A percentile compares a stretch with the other conserved stretches of the same genome.
These are phyloP conservation scores for Pichia insulana DNA, from an alignment of 805 yeast species.

Conservation along the genomic window DNA sequence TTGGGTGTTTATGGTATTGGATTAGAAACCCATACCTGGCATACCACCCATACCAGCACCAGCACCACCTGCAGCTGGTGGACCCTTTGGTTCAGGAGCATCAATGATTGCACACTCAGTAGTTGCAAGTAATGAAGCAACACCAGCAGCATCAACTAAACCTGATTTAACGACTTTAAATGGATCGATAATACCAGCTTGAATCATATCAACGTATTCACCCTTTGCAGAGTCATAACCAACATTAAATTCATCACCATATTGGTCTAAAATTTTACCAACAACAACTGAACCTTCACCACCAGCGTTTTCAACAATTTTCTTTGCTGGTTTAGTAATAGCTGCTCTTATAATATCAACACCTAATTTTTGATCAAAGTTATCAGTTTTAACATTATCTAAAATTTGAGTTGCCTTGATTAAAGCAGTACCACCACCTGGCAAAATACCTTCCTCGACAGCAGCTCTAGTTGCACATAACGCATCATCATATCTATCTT, in stretches of 20 bases:
- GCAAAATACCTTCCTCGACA: slow-evolving; percentile 95
- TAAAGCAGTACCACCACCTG: slow-evolving; percentile 99
- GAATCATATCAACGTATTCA: slow-evolving; percentile 90
- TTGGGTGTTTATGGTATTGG: not conserved
- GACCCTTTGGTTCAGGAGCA: slow-evolving; percentile 73
- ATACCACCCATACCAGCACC: slow-evolving; percentile 69
- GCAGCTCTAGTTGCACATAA: slow-evolving; percentile 98
- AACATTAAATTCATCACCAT: slow-evolving; percentile 65
- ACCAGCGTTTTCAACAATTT: slow-evolving; percentile 94
- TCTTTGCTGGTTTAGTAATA: slow-evolving; percentile 89
- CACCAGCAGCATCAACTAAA: slow-evolving; percentile 93
- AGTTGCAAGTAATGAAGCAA: slow-evolving; percentile 92
- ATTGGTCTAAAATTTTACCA: slow-evolving; percentile 65
- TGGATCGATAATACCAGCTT: slow-evolving; percentile 96
- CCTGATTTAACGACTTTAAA: slow-evolving; percentile 97
- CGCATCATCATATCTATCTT: slow-evolving; percentile 98
- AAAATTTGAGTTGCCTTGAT: slow-evolving; percentile 80
- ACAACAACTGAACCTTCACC: slow-evolving; percentile 96
- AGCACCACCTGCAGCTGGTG: slow-evolving; percentile 46
- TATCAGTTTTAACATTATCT: slow-evolving; percentile 61
- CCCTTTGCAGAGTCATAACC: slow-evolving; percentile 94
- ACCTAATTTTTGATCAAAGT: slow-evolving; percentile 96
- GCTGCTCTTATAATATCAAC: slow-evolving; percentile 89
- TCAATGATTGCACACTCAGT: slow-evolving; percentile 98
- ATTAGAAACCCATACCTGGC: slow-evolving; percentile 30